Base-by-base conservation (phyloP, 1,284 basidiomycete genomes). In the Peniophora sp. region DNA sequence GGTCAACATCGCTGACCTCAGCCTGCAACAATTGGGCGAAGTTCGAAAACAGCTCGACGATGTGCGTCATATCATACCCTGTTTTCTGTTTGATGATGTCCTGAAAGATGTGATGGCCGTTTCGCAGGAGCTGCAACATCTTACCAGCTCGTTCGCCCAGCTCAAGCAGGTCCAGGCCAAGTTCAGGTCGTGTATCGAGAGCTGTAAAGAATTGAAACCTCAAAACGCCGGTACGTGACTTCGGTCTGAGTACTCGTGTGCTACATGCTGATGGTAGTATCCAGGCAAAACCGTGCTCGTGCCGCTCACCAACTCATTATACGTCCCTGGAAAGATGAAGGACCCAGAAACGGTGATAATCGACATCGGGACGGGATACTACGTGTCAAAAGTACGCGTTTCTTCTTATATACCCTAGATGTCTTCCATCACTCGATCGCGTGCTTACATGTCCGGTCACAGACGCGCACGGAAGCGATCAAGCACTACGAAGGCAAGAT, bases 281-380 rank as follows among this genome's bases (percentile, higher is more conserved):
- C n/a, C 56, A 95, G 94, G 80, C 59, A 94, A 92, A 73, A 82
- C 85, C 15, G 83, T 95, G 54, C 77, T 98, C 18, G 89, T 98
- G 1, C 96, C 96, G 2, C 71, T 98, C 47, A 97, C 94, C 10
- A 92, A 90, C 65, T 97, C 93, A 1, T 78, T 99, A 3, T 98
- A 98, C 64, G 90, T 98, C 14, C 93, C 95, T 1, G 96, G 95
- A 24, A 93, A 86, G 68, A 75, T 98, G 34, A 76, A 75, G 23
- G 88, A 97, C 63, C 68, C 81, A 1, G 86, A 93, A 47, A 81
- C 92, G 57, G 94, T 99, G 47, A 86, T 98, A 53, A 84, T 99
- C 17, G 96, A 99, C 64, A 80, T 99, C 27, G 96, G 96, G 2
- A 98, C 96, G 0, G 96, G 96, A 0, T 99, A 97, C 70, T 98